Base-by-base conservation (phyloP, 495 filamentous ascomycete species). In the Arthonia radiata region DNA sequence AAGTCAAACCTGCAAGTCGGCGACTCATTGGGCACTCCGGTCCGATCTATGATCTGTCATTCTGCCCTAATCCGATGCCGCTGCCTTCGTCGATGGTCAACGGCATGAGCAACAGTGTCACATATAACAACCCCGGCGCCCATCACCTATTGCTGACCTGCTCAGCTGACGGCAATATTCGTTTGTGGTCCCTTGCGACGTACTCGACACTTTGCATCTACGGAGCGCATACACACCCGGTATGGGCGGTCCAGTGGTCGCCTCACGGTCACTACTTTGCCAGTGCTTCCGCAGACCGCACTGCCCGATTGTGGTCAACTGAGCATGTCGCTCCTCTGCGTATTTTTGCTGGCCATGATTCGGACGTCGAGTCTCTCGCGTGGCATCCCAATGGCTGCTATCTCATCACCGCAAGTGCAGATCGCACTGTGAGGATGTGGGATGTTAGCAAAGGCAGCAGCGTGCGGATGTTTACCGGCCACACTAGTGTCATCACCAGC, bases 341-440 rank as follows among this genome's bases (percentile, higher is more conserved):
- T 15, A 67, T 94, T 23, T 74, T 91, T 39, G 72, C 75, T 8
- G 89, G 89, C 3, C 86, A 97, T 44, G 78, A 94, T 30, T 71
- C 73, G 18, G 68, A 75, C 38, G 77, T 92, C 14, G 83, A 86
- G 35, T 63, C 62, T 22, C 54, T 94, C 13, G 61, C 67, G 10
- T 97, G 81, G 59, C 86, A 97, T 39, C 81, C 83, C 2, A 97
- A 94, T 43, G 75, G 72, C 4, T 64, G 69, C 3, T 94, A 94
- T 36, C 50, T 92, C 26, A 91, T 94, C 50, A 92, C 86, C 2
- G 79, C 71, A 0, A 80, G 74, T 26, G 69, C 59, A 24, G 86
- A 97, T 46, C 77, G 77, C 49, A 81, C 80, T 0, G 77, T 93
- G 13, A 70, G 86, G 12, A 93, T 97, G 82, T 97, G 86, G 83